Evolutionary conservation across 106 monocot genomes (phyloP).

Genomic region (Apostasia shenzhenica): DNA sequence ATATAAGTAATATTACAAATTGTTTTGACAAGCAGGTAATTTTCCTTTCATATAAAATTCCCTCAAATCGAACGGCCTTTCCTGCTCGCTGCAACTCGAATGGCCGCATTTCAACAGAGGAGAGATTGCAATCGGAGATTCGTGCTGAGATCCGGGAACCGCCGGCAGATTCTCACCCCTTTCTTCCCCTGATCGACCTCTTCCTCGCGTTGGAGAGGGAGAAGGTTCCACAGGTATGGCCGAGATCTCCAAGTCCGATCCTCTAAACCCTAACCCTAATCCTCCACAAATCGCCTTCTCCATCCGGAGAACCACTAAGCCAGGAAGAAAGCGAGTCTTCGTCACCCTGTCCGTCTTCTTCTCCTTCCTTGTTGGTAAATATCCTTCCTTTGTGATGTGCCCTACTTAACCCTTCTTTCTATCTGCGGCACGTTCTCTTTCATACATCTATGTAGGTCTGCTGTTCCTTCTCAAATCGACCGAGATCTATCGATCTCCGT

Average conservation of each 20-base stretch:
- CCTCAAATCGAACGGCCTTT: no score
- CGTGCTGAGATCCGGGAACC: no score
- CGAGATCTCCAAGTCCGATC: background rate
- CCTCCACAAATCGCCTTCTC: background rate
- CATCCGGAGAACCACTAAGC: conserved; percentile 21
- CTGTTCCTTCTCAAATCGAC: conserved; percentile 72
- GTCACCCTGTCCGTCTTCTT: conserved; percentile 70
- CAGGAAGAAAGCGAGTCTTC: conserved; percentile 69
- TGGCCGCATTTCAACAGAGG: no score
- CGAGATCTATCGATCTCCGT: conserved; percentile 78
- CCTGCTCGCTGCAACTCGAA: no score
- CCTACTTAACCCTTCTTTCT: background rate
- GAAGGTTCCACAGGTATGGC: background rate
- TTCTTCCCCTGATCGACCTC: no score
- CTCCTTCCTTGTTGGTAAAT: conserved; percentile 54
- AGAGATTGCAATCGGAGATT: no score
- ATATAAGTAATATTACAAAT: no score
- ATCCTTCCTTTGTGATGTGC: background rate
- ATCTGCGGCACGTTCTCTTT: background rate
- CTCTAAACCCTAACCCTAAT: conserved; percentile 1
- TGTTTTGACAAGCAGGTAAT: no score
- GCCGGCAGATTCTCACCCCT: no score
- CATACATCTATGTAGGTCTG: conserved; percentile 17
- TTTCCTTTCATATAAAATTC: no score
- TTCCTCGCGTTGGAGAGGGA: no score